Evolutionary conservation across 2,329 filamentous ascomycete species (phyloP).

Genomic region (Nothophoma quercina): DNA sequence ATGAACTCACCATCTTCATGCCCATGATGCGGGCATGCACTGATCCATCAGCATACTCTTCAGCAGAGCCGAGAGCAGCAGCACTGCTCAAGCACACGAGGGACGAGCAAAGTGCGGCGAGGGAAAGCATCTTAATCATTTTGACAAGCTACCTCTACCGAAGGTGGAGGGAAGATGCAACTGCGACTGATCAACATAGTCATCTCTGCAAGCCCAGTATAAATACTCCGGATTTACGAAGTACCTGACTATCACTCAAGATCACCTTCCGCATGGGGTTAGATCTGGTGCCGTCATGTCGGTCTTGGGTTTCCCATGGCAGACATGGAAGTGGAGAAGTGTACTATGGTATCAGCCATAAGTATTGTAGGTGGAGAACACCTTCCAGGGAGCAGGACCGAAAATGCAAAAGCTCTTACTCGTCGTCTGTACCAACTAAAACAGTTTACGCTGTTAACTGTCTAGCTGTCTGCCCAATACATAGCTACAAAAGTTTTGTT

Average conservation of each 20-base stretch:
- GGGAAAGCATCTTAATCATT: slow-evolving; percentile 25
- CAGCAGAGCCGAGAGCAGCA: slow-evolving; percentile 32
- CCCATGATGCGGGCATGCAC: slow-evolving; percentile 46
- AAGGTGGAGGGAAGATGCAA: not conserved
- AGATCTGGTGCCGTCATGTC: slow-evolving; percentile 8
- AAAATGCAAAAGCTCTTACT: too few species aligned
- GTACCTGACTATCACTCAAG: slow-evolving; percentile 7
- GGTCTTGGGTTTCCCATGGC: slow-evolving; percentile 11
- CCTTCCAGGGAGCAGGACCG: too few species aligned
- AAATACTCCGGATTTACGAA: slow-evolving; percentile 4
- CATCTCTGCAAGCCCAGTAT: not conserved
- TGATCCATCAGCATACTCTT: slow-evolving; percentile 45
- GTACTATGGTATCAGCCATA: too few species aligned
- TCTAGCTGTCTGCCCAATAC: too few species aligned
- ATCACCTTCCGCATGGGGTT: slow-evolving; percentile 15
- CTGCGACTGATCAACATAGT: slow-evolving; percentile 6
- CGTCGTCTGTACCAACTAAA: too few species aligned
- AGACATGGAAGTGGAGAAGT: slow-evolving; percentile 8
- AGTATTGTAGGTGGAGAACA: too few species aligned
- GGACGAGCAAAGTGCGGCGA: slow-evolving; percentile 27
- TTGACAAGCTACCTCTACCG: not conserved
- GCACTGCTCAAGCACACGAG: slow-evolving; percentile 30
- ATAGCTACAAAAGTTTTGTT: too few species aligned
- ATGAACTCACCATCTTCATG: slow-evolving; percentile 39
- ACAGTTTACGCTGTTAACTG: too few species aligned